Base-by-base conservation (phyloP, 2,329 filamentous ascomycete species). In the Aciculosporium take region DNA sequence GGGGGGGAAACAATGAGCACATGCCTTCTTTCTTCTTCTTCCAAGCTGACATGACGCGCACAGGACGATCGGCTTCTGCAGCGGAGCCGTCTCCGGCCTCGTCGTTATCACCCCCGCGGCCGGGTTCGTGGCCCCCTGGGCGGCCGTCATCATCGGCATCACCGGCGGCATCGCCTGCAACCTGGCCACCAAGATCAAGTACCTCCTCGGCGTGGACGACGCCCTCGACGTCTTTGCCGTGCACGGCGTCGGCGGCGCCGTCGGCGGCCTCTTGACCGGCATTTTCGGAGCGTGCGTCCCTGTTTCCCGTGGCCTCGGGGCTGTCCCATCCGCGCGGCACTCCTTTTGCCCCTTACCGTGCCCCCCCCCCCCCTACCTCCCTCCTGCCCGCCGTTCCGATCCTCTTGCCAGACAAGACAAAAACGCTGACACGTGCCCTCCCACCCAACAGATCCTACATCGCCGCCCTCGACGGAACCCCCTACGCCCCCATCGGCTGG, bases 1-100 rank as follows among this genome's bases (percentile, higher is more conserved):
- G 27, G 10, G 7, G 27, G n/a, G 10, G 7, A 13, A 28, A 2
- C 27, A 29, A 13, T 10, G 9, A 9, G 7, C n/a, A 3, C 15
- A 27, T 18, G n/a, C n/a, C n/a, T n/a, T n/a, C n/a, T n/a, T n/a
- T n/a, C n/a, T n/a, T n/a, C n/a, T n/a, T n/a, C n/a, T n/a, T n/a
- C n/a, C n/a, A n/a, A n/a, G n/a, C 18, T 36, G 25, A 41, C 39
- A 24, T n/a, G n/a, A 13, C 13, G 17, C 3, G n/a, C 7, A n/a
- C 28, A 89, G 83, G 48, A 86, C 89, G 64, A 83, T 94, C 53
- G 87, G 86, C 35, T 88, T 88, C 82, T 91, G 86, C 69, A 91
- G 85, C 30, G 88, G 88, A 46, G 80, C 79, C 50, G 88, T 95
- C 56, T 81, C 84, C 23, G 84, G 85, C 40, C 76, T 94, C 18